Conservation (phyloP, 1,284 basidiomycete species). For the Porodaedalea pini region DNA sequence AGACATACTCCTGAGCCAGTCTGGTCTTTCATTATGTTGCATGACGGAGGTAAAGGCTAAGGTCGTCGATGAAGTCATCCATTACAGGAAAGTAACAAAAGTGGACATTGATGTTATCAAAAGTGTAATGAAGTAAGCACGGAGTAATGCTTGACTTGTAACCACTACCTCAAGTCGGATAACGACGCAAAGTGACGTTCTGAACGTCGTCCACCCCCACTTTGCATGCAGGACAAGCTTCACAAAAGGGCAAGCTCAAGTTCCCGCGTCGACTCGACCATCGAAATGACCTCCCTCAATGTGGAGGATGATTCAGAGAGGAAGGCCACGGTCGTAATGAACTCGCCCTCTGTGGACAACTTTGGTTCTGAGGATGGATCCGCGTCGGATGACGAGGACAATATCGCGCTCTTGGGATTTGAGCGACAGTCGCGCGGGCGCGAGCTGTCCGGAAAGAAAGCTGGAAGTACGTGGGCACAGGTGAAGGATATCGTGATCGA, state of each 20-base stretch:
- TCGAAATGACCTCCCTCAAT: constrained; percentile 2
- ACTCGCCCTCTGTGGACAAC: constrained; percentile 3
- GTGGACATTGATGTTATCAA: too few relatives aligned
- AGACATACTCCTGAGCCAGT: too few relatives aligned
- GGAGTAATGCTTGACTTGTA: not conserved
- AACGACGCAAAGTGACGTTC: constrained; percentile 2
- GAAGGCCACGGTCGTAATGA: too few relatives aligned
- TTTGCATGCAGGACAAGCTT: constrained; percentile 12
- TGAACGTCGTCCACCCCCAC: not conserved
- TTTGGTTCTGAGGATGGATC: constrained; percentile 18
- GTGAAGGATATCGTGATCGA: constrained; percentile 60
- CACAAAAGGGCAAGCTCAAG: constrained; percentile 7
- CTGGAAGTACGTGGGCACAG: constrained; percentile 44
- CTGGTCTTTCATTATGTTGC: too few relatives aligned
- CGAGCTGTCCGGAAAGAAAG: constrained; percentile 7
- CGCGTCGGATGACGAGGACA: constrained; percentile 12
- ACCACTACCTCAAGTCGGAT: not conserved
- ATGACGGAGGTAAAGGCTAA: too few relatives aligned
- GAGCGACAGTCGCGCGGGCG: constrained; percentile 17
- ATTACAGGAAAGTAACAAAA: too few relatives aligned
- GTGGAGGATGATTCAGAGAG: constrained; percentile 3
- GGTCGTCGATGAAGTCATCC: too few relatives aligned
- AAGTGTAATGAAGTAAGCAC: too few relatives aligned
- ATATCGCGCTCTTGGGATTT: constrained; percentile 15
- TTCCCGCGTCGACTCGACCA: not conserved